Evolutionary conservation across 1,284 basidiomycete species (phyloP), one percentile per base, ranked within the genome.

Genomic region (Hymenochaete sp.): DNA sequence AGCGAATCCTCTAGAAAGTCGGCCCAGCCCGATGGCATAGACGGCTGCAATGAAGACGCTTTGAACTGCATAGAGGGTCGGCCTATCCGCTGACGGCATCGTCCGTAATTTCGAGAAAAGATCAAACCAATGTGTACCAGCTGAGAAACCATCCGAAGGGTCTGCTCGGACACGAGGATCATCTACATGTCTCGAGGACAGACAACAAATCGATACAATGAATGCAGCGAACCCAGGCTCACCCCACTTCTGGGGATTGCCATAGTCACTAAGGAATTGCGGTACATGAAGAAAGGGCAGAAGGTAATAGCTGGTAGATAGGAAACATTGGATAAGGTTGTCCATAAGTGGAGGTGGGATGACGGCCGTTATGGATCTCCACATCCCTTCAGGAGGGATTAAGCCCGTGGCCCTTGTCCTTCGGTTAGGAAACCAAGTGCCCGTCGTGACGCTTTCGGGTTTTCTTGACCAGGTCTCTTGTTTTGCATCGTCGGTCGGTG

Each of bases 221-320:
- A 93, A 92, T 16, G 87, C 79, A 18, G 86, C 88, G 56, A 93
- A 93, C 4, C 90, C 90, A 14, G 90, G 87, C 62, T 92, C 89
- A 29, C 84, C 86, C 90, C 90, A 93, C 68, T 91, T 91, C 62
- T 77, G 75, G 37, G 90, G 90, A 54, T 90, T 88, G 38, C 87
- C 87, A 58, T 93, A 93, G 63, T 93, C 90, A 38, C 79, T 71
- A 37, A 93, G 69, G 64, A 93, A 93, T 2, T 83, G 82, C 9
- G 90, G 90, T 48, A 93, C 81, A 55, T 93, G 90, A 32, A 93
- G 71, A 65, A 93, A 93, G 2, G 90, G 90, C 62, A 92, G 77
- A 42, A 93, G 72, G 53, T 93, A 88, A 59, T 89, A 90, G n/a
- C 88, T 86, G 31, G 90, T 93, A 16, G 87, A 91, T 45, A 93